Conservation (phyloP, 2,329 filamentous ascomycete species). For the Botryotinia calthae region DNA sequence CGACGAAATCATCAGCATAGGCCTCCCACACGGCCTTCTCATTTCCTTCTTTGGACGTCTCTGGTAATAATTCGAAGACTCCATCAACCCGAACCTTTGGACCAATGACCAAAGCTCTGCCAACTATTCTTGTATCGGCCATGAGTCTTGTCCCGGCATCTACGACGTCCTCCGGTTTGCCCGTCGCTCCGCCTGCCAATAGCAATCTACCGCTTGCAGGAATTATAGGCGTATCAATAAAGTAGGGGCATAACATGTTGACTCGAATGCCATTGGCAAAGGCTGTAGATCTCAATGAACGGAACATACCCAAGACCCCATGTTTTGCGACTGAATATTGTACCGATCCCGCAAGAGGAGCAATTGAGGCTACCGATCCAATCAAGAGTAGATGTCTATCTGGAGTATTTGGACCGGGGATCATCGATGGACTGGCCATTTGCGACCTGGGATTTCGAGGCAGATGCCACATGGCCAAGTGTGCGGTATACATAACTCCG, state of each 20-base stretch:
- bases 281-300: slow-evolving; percentile 52
- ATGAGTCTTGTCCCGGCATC: slow-evolving; percentile 62
- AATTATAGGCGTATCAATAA: slow-evolving; percentile 61
- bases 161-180: slow-evolving; percentile 56
- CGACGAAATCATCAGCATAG: slow-evolving; percentile 57
- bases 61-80: slow-evolving; percentile 34
- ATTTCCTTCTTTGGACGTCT: slow-evolving; percentile 28
- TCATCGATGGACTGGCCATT: slow-evolving; percentile 36
- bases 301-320: slow-evolving; percentile 62
- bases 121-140: slow-evolving; percentile 55
- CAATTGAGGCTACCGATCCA: slow-evolving; percentile 58
- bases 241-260: slow-evolving; percentile 68
- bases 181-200: slow-evolving; percentile 56
- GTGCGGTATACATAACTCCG: slow-evolving; percentile 62
- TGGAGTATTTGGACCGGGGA: slow-evolving; percentile 38
- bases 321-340: slow-evolving; percentile 65
- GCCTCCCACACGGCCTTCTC: slow-evolving; percentile 57
- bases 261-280: slow-evolving; percentile 54
- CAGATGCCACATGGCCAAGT: slow-evolving; percentile 62
- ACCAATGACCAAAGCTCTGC: slow-evolving; percentile 56
- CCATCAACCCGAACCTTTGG: slow-evolving; percentile 52
- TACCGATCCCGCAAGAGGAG: slow-evolving; percentile 45
- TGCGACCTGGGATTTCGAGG: slow-evolving; percentile 47
- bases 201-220: slow-evolving; percentile 47
- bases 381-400: slow-evolving; percentile 63